phyloP scores from a whole-genome alignment of 441 rosid genomes.

The Metrosideros polymorpha region DNA sequence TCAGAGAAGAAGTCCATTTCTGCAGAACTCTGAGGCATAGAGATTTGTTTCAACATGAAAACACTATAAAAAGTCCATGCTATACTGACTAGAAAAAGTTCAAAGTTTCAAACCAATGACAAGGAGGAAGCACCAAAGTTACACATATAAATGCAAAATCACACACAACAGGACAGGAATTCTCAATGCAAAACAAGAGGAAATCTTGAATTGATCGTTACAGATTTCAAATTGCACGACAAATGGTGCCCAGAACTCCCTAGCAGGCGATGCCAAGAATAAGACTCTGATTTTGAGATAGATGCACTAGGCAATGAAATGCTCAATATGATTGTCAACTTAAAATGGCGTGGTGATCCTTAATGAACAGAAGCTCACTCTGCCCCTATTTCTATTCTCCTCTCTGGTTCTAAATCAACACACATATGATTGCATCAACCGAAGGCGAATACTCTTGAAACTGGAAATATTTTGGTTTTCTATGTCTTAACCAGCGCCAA shows the following conservation, averaged over 20 bases:
- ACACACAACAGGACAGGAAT: neutral
- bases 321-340: neutral
- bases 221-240: neutral
- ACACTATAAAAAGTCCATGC: neutral
- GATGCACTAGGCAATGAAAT: neutral
- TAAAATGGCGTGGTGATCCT: neutral
- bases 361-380: neutral
- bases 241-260: neutral
- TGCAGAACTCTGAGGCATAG: conserved; percentile 40
- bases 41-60: neutral
- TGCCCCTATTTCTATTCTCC: neutral
- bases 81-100: neutral
- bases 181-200: neutral
- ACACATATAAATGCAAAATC: neutral
- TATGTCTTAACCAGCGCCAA: neutral
- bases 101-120: neutral
- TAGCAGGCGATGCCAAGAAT: neutral
- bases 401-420: neutral
- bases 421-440: neutral
- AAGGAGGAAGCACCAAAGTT: neutral
- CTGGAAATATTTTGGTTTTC: neutral
- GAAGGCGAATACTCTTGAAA: neutral
- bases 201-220: neutral
- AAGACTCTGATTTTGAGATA: neutral
- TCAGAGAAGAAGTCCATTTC: conserved; percentile 78